These are phyloP conservation scores for Ustilago esculenta DNA, from an alignment of 1,284 basidiomycete genomes.

Conservation along the genomic window DNA sequence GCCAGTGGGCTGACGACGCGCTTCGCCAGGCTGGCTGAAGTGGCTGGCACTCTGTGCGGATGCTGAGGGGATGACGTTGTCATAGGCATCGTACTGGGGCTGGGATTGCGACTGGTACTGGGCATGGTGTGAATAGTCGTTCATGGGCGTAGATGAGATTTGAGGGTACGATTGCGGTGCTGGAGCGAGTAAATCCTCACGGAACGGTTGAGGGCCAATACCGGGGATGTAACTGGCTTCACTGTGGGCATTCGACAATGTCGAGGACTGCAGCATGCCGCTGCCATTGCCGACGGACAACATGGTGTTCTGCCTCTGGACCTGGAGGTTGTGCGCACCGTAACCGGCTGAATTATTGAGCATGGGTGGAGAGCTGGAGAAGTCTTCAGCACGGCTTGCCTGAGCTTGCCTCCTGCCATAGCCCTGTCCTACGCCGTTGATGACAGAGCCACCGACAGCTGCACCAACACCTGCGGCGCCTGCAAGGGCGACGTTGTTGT, in stretches of 20 bases:
- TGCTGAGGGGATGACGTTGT: slow-evolving; percentile 16
- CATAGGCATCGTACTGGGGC: slow-evolving; percentile 35
- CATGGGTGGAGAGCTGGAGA: slow-evolving; percentile 31
- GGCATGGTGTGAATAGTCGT: slow-evolving; percentile 14
- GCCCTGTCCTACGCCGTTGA: slow-evolving; percentile 53
- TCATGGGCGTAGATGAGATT: slow-evolving; percentile 28
- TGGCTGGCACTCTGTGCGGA: slow-evolving; percentile 19
- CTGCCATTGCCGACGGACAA: slow-evolving; percentile 6
- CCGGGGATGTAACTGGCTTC: slow-evolving; percentile 47
- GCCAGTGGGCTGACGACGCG: slow-evolving; percentile 34
- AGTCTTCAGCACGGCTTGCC: slow-evolving; percentile 24
- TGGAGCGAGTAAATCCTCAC: slow-evolving; percentile 37
- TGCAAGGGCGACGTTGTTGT: slow-evolving; percentile 22
- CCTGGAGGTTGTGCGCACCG: slow-evolving; percentile 34
- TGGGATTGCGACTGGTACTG: slow-evolving; percentile 15
- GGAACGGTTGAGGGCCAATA: slow-evolving; percentile 55
- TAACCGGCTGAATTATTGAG: slow-evolving; percentile 49
- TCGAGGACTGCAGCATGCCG: slow-evolving; percentile 9
- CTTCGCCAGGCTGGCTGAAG: slow-evolving; percentile 12
- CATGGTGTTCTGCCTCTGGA: slow-evolving; percentile 25
- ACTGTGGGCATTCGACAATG: slow-evolving; percentile 15
- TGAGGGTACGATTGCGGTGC: slow-evolving; percentile 35
- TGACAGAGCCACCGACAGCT: slow-evolving; percentile 27
- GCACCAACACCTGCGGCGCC: slow-evolving; percentile 20
- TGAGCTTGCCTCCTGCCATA: slow-evolving; percentile 47